Base-by-base conservation (phyloP, 1,139 yeast species). In the Hyphopichia burtonii region DNA sequence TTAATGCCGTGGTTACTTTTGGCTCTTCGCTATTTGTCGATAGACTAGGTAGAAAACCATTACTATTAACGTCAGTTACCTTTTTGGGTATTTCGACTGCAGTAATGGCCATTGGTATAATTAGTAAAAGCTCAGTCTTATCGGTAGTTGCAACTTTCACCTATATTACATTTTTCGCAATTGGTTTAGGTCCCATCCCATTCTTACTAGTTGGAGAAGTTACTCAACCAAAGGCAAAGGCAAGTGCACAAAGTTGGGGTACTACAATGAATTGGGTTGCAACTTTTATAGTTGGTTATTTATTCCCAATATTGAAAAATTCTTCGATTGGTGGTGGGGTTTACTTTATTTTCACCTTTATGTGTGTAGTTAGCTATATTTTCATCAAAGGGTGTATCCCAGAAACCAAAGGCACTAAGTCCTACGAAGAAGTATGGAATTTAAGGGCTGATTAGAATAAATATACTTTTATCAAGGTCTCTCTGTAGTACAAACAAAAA, bases 131-230 rank as follows among this genome's bases (percentile, higher is more conserved):
- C 46, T 70, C 89, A 0, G 27, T 71, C 0, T 50, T 86, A 14
- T 76, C 94, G 1, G 82, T 88, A 1, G 42, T 77, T 0, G 82
- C 93, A 2, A 83, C 91, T 0, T 78, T 87, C 44, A 61, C 78
- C 1, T 90, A 88, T 59, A 90, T 91, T 39, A 80, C 85, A 0
- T 79, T 89, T 34, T 93, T 91, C 67, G 98, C 97, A 0, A 67
- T 86, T 37, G 99, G 99, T 0, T 63, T 90, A 47, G 99, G 99
- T 0, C 98, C 99, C 12, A 88, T 93, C 40, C 98, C 99, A 28
- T 91, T 91, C 65, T 67, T 91, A 50, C 66, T 91, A 45, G 85
- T 93, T n/a, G 81, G 96, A 8, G 98, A 93, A 59, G 82, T 91
- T 16, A 85, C 96, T 0, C 95, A 89, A 44, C 71, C 80, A 2